Conservation (phyloP, 495 filamentous ascomycete species). For the Podospora tetraspora region DNA sequence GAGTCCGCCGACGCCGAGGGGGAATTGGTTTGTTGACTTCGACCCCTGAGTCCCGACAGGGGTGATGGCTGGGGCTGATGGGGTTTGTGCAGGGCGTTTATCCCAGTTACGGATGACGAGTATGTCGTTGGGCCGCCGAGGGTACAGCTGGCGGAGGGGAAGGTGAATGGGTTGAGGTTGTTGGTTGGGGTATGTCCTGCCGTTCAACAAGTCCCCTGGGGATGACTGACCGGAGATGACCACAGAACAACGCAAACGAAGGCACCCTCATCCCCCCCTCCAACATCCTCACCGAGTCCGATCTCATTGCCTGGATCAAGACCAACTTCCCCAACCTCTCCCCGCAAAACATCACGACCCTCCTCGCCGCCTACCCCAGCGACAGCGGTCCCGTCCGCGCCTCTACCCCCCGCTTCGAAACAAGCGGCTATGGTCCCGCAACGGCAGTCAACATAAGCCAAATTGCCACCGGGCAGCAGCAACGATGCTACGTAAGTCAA, state of each 20-base stretch:
- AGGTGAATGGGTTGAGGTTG: conserved; percentile 47
- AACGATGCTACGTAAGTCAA: conserved; percentile 37
- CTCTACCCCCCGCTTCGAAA: conserved; percentile 35
- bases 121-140: conserved; percentile 49
- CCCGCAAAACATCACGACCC: conserved; percentile 32
- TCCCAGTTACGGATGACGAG: conserved; percentile 54
- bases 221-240: not conserved
- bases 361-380: conserved; percentile 39
- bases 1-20: conserved; percentile 8
- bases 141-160: conserved; percentile 39
- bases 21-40: conserved; percentile 16
- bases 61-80: not conserved
- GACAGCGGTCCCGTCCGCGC: conserved; percentile 9
- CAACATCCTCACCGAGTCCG: conserved; percentile 40
- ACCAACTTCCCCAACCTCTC: conserved; percentile 43
- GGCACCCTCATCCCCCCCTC: conserved; percentile 42
- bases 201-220: not conserved
- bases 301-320: conserved; percentile 40
- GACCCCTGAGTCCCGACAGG: not conserved
- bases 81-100: conserved; percentile 44
- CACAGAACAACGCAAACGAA: conserved; percentile 49
- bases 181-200: conserved; percentile 40
- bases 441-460: conserved; percentile 45
- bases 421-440: conserved; percentile 32
- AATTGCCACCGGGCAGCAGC: conserved; percentile 49